A percentile compares a stretch with the other conserved stretches of the same genome.
phyloP scores from a whole-genome alignment of 306 rosid genomes.

The Lithocarpus polystachyus region DNA sequence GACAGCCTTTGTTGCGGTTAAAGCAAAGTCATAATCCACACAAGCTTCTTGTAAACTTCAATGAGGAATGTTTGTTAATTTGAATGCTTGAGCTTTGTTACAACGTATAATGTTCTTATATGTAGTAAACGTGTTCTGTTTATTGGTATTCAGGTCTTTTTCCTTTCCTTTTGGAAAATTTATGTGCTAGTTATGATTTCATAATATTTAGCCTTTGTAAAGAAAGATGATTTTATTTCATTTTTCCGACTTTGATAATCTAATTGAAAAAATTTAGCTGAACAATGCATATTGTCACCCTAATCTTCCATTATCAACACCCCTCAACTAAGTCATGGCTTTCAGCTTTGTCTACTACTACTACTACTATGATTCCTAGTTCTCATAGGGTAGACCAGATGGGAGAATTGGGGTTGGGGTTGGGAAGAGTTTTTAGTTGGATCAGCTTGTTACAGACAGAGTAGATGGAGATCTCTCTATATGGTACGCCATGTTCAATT shows the following conservation, averaged over 20 bases:
- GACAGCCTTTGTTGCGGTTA: conserved; percentile 71
- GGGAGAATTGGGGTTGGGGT: too few species aligned
- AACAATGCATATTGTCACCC: too few species aligned
- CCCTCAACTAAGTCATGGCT: not conserved
- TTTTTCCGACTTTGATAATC: not conserved
- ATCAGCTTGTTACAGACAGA: too few species aligned
- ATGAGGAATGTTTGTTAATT: conserved; percentile 59
- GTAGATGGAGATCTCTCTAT: too few species aligned
- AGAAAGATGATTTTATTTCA: not conserved
- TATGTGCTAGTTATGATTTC: not conserved
- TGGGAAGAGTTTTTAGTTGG: not conserved
- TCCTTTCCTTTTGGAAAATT: not conserved
- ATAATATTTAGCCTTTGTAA: not conserved
- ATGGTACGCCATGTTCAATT: too few species aligned
- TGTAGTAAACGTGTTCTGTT: not conserved
- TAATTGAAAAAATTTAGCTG: not conserved
- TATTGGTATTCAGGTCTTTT: not conserved
- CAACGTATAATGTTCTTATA: not conserved
- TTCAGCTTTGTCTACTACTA: not conserved
- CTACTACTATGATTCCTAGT: not conserved
- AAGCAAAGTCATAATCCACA: conserved; percentile 91
- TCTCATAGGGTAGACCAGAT: too few species aligned
- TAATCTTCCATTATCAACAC: not conserved
- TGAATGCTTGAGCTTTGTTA: conserved; percentile 8
- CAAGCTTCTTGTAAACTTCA: conserved; percentile 78